Conservation (phyloP, 805 yeast genomes). For the Ogataea dorogensis region DNA sequence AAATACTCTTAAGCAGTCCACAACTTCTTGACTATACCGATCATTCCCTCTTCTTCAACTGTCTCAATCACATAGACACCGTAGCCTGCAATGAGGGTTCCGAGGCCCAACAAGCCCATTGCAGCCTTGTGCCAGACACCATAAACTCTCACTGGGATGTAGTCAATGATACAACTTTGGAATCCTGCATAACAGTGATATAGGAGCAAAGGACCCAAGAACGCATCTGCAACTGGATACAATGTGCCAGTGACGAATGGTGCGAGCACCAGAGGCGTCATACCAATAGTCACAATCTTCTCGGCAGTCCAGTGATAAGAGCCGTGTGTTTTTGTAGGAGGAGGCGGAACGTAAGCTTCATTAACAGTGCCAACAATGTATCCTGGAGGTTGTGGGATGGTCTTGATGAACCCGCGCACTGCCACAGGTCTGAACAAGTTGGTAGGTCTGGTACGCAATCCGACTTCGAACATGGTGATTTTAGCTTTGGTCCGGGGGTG, state of each 20-base stretch:
- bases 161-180: constrained; percentile 74
- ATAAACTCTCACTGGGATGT: constrained; percentile 72
- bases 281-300: constrained; percentile 53
- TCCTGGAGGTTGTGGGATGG: constrained; percentile 66
- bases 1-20: constrained; percentile 30
- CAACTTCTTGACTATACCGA: constrained; percentile 39
- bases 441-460: constrained; percentile 10
- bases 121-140: constrained; percentile 63
- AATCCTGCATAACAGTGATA: constrained; percentile 71
- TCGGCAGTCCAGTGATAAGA: constrained; percentile 76
- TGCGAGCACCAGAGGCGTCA: constrained; percentile 61
- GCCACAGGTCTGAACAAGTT: constrained; percentile 14
- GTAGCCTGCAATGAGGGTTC: constrained; percentile 63
- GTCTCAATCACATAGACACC: constrained; percentile 72
- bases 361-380: constrained; percentile 68
- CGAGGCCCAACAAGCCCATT: constrained; percentile 57
- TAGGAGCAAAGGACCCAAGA: constrained; percentile 53
- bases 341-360: constrained; percentile 66
- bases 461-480: constrained; percentile 9
- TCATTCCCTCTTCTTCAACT: constrained; percentile 61
- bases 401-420: constrained; percentile 26
- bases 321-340: constrained; percentile 56
- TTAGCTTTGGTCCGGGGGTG: constrained; percentile 7
- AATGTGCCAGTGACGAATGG: constrained; percentile 60
- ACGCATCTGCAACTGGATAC: constrained; percentile 54